phyloP scores from a whole-genome alignment of 164 flowering plant species.

The Sedum album region DNA sequence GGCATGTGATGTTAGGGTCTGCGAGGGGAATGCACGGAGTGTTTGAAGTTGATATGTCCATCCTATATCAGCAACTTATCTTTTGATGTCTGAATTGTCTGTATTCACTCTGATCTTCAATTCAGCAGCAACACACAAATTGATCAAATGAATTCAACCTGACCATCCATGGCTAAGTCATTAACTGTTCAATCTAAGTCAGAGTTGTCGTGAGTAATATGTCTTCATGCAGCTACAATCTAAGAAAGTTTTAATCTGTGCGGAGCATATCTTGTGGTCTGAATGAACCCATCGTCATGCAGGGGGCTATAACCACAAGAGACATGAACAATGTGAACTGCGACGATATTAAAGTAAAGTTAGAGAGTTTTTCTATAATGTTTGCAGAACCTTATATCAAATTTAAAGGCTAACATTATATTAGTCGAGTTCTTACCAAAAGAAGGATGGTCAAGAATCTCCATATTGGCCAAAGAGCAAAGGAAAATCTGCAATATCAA shows the following conservation, averaged over 20 bases:
- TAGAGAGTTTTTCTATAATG: slow-evolving; percentile 3
- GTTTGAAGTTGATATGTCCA: neutral
- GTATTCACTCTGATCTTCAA: neutral
- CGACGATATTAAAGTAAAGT: slow-evolving; percentile 17
- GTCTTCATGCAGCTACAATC: neutral
- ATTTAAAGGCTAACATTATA: slow-evolving; percentile 2
- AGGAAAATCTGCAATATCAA: slow-evolving; percentile 45
- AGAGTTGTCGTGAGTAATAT: slow-evolving; percentile 6
- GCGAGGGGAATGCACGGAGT: neutral
- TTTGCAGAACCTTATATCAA: neutral
- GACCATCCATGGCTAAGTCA: slow-evolving; percentile 60
- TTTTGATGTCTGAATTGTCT: neutral
- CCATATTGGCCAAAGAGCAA: slow-evolving; percentile 95
- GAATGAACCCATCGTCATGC: slow-evolving; percentile 33
- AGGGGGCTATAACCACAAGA: slow-evolving; percentile 52
- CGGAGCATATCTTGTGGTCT: slow-evolving; percentile 42
- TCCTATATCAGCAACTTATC: neutral
- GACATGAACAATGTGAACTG: slow-evolving; percentile 92
- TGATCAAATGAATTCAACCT: neutral
- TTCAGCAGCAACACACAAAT: neutral
- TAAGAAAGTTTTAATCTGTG: slow-evolving; percentile 34
- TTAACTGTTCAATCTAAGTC: slow-evolving; percentile 74
- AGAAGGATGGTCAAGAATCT: slow-evolving; percentile 82
- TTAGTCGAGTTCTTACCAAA: slow-evolving; percentile 38
- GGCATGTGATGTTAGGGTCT: neutral